Percentiles rank a stretch among this genome's conserved stretches.
These are phyloP conservation scores for Rosa hybrid DNA, from an alignment of 331 rosid genomes.

Conservation along the genomic window DNA sequence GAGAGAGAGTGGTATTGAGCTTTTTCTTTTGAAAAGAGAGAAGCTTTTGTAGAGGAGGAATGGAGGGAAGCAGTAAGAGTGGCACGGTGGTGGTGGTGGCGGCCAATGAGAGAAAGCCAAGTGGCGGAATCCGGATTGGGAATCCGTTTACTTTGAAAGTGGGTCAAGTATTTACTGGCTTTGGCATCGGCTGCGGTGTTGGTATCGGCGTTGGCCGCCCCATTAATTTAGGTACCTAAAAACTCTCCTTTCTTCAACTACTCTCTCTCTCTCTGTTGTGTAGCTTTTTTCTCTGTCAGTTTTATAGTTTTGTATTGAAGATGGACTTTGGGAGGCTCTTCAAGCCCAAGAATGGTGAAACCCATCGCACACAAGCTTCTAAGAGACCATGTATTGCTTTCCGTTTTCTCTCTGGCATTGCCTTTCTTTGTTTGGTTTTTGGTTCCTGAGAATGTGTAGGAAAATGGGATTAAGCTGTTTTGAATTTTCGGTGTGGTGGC, in stretches of 20 bases:
- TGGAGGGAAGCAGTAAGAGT: constrained; percentile 45
- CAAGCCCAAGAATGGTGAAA: constrained; percentile 37
- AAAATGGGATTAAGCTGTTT: background rate
- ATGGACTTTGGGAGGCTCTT: constrained; percentile 49
- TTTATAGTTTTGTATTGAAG: background rate
- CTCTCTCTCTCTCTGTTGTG: background rate
- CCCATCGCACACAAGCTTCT: constrained; percentile 14
- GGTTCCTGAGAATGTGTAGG: constrained; percentile 7
- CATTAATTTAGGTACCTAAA: constrained; percentile 66
- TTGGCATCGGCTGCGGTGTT: constrained; percentile 92
- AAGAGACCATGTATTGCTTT: constrained; percentile 38
- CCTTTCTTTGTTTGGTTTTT: constrained; percentile 3
- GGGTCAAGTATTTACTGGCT: constrained; percentile 97
- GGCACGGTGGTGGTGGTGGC: background rate
- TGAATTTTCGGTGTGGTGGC: background rate
- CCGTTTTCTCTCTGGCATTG: background rate
- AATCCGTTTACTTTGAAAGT: constrained; percentile 94
- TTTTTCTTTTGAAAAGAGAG: constrained; percentile 19
- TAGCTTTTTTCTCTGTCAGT: constrained; percentile 1
- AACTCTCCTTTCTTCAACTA: no score
- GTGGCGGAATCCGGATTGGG: constrained; percentile 50
- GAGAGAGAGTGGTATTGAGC: background rate
- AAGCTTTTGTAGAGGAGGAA: constrained; percentile 28
- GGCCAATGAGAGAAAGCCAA: constrained; percentile 30
- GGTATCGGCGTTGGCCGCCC: constrained; percentile 99